Evolutionary conservation across 2,329 filamentous ascomycete species (phyloP).

Genomic region (Calonectria hongkongensis): DNA sequence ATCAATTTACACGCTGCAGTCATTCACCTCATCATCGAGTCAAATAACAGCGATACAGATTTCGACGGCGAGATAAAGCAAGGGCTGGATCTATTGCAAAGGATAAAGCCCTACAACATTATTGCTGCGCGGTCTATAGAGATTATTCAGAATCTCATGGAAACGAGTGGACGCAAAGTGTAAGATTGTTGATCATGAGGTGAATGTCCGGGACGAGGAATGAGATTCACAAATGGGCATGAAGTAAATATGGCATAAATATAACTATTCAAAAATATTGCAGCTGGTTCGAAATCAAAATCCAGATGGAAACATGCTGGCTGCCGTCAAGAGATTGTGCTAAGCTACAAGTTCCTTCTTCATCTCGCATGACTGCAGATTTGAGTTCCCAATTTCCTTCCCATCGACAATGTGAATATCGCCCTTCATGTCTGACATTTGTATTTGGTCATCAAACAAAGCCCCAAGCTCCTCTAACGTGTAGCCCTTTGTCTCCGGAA

Average conservation of each 20-base stretch:
- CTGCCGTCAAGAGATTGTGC: too few relatives aligned
- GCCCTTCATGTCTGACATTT: background rate
- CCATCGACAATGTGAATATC: background rate
- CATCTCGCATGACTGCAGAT: background rate
- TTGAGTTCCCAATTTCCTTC: background rate
- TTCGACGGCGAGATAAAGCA: background rate
- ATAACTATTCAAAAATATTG: too few relatives aligned
- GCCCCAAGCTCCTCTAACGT: constrained; percentile 22
- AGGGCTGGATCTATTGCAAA: background rate
- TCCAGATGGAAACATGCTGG: too few relatives aligned
- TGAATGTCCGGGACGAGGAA: too few relatives aligned
- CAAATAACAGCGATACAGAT: constrained; percentile 1
- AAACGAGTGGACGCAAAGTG: background rate
- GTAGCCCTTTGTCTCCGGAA: constrained; percentile 28
- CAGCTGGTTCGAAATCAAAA: too few relatives aligned
- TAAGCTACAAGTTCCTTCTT: background rate
- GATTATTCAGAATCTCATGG: background rate
- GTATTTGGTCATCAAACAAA: constrained; percentile 3
- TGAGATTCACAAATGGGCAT: too few relatives aligned
- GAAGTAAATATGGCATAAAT: too few relatives aligned
- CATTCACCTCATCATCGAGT: background rate
- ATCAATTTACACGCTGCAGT: background rate
- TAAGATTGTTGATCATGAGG: background rate
- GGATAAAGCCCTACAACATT: background rate
- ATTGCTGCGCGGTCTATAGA: background rate